These are phyloP conservation scores for Carex parvula DNA, from an alignment of 176 grass and related monocot species.

Conservation along the genomic window DNA sequence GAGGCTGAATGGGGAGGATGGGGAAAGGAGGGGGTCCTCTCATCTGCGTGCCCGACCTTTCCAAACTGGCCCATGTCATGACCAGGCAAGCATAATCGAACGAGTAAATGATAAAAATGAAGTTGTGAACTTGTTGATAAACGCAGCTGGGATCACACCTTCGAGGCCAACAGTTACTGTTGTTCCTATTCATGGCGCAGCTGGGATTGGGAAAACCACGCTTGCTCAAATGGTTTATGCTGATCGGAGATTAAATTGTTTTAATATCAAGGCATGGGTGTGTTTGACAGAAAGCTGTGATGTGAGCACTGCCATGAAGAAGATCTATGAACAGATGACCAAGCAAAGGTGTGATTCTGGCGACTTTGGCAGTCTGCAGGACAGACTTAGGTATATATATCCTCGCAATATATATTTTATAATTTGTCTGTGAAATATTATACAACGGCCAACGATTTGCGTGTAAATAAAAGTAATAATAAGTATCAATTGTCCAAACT, in stretches of 20 bases:
- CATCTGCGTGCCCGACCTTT: not conserved
- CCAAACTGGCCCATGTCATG: not conserved
- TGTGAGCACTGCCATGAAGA: constrained; percentile 23
- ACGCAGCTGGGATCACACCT: not conserved
- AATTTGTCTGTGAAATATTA: too few relatives aligned
- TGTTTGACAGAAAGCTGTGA: constrained; percentile 28
- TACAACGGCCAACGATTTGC: too few relatives aligned
- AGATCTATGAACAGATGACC: constrained; percentile 37
- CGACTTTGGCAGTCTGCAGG: constrained; percentile 31
- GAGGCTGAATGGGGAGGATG: constrained; percentile 21
- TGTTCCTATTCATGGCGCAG: constrained; percentile 28
- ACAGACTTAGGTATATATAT: constrained; percentile 17
- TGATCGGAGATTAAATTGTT: not conserved
- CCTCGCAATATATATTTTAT: too few relatives aligned
- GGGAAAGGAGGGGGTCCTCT: not conserved
- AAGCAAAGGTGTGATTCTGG: not conserved
- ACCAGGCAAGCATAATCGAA: not conserved
- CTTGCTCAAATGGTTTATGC: constrained; percentile 27
- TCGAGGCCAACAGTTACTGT: not conserved
- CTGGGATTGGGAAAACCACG: constrained; percentile 47
- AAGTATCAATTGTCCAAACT: too few relatives aligned
- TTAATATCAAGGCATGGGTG: constrained; percentile 43
- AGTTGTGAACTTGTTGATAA: constrained; percentile 11
- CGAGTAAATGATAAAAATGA: not conserved
- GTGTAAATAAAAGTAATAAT: too few relatives aligned